A percentile compares a stretch with the other conserved stretches of the same genome.
Conservation (phyloP, 306 rosid species). For the Inga oerstediana region DNA sequence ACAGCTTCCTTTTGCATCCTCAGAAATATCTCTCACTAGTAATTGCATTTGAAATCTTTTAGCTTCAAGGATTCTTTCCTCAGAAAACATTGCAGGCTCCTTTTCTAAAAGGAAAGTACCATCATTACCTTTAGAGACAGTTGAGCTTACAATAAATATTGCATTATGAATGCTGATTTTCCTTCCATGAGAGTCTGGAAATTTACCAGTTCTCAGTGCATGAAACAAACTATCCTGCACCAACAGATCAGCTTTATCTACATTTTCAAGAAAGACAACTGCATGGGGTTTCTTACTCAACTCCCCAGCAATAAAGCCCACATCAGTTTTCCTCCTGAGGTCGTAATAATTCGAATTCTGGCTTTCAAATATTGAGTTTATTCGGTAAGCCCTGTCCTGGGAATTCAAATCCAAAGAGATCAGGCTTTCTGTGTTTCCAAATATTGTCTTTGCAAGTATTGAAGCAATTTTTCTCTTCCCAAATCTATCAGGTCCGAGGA, state of each 20-base stretch:
- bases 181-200: slow-evolving; percentile 77
- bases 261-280: slow-evolving; percentile 70
- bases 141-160: slow-evolving; percentile 59
- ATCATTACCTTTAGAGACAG: slow-evolving; percentile 32
- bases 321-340: slow-evolving; percentile 64
- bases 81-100: slow-evolving; percentile 50
- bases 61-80: slow-evolving; percentile 72
- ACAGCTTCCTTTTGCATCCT: slow-evolving; percentile 37
- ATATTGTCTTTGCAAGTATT: slow-evolving; percentile 67
- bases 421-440: slow-evolving; percentile 59
- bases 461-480: slow-evolving; percentile 78
- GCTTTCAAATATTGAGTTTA: slow-evolving; percentile 54
- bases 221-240: slow-evolving; percentile 68
- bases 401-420: slow-evolving; percentile 66
- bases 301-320: slow-evolving; percentile 75
- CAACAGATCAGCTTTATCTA: slow-evolving; percentile 73
- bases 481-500: slow-evolving; percentile 78
- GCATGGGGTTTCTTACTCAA: slow-evolving; percentile 70
- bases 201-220: slow-evolving; percentile 75
- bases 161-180: slow-evolving; percentile 59
- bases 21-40: slow-evolving; percentile 36
- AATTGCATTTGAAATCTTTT: slow-evolving; percentile 73
- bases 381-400: slow-evolving; percentile 40
- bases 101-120: slow-evolving; percentile 29
- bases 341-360: slow-evolving; percentile 49